Percentiles rank a stretch among this genome's conserved stretches.
Conservation (phyloP, 2,329 filamentous ascomycete genomes). For the Alternaria postmessia region DNA sequence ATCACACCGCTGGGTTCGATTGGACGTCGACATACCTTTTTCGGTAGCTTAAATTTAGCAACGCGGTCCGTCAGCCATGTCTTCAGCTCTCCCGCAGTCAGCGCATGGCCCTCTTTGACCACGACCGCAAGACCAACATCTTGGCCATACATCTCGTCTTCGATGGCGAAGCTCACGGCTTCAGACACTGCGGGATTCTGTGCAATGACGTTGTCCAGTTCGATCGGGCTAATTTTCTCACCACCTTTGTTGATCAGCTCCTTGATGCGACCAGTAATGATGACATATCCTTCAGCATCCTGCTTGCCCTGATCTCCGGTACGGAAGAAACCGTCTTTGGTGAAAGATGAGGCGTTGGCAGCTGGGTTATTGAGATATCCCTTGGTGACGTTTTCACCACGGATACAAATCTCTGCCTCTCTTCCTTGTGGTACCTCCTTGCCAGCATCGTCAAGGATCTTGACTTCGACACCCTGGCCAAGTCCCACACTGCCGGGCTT, state of each 20-base stretch:
- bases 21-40: constrained; percentile 65
- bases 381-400: constrained; percentile 81
- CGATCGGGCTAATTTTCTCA: constrained; percentile 89
- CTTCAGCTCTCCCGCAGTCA: constrained; percentile 69
- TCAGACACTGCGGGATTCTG: constrained; percentile 76
- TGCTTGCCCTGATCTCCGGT: constrained; percentile 86
- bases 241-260: constrained; percentile 91
- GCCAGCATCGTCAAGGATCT: constrained; percentile 75
- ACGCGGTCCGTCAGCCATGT: constrained; percentile 73
- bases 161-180: constrained; percentile 83
- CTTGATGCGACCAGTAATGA: constrained; percentile 92
- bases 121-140: constrained; percentile 81
- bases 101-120: constrained; percentile 67
- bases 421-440: constrained; percentile 72
- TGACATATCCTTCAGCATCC: constrained; percentile 80
- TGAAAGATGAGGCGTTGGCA: constrained; percentile 79
- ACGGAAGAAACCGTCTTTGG: constrained; percentile 80
- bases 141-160: constrained; percentile 84
- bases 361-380: constrained; percentile 85
- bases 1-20: constrained; percentile 17
- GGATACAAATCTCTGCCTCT: constrained; percentile 84
- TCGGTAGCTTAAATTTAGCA: constrained; percentile 86
- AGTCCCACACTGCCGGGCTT: constrained; percentile 84
- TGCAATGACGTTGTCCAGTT: constrained; percentile 83
- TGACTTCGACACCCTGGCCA: constrained; percentile 82